Evolutionary conservation across 257 asterid species (phyloP), one percentile per base, ranked within the genome.

Genomic region (Scutellaria baicalensis): DNA sequence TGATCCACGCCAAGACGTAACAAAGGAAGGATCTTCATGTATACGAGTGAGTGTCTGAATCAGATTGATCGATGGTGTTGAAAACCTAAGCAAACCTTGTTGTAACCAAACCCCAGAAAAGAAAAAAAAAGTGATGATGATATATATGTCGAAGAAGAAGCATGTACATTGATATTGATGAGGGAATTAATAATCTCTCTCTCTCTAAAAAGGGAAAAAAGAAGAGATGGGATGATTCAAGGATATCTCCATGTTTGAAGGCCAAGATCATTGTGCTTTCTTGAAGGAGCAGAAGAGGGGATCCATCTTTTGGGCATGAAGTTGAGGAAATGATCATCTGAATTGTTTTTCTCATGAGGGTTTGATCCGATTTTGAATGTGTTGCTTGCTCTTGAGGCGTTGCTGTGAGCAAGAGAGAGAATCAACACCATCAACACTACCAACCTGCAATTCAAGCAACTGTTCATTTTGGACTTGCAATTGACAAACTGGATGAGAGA

Each of bases 191-290:
- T n/a, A n/a, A n/a, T n/a, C n/a, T n/a, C n/a, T 27, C 33, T 27
- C 4, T 27, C 33, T 27, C 33, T 27, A 27, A 27, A 27, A 51
- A 18, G 27, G 27, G 35, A 33, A 8, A 21, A 12, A 2, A 5
- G 36, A 47, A 51, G 33, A 36, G 31, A 11, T 12, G 0, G 54
- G 1, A 1, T 3, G 10, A 14, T 6, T 66, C 79, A 86, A 21
- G 95, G 95, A 17, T 38, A 69, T 76, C 83, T 81, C 86, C 85
- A 80, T 35, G 38, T 80, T 65, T 83, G 89, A 2, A 89, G 77
- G 69, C 93, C 96, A 20, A 89, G 85, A 50, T 82, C 85, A 33
- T 89, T 84, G 82, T 89, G 96, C 52, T 84, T 89, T 73, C 91
- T 82, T 1, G 93, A 89, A 0, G 96, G 96, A 31, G 81, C 93